Percentiles rank a stretch among this genome's conserved stretches.
These are phyloP conservation scores for Polygonum maritimum DNA, from an alignment of 148 eudicot species.

Conservation along the genomic window DNA sequence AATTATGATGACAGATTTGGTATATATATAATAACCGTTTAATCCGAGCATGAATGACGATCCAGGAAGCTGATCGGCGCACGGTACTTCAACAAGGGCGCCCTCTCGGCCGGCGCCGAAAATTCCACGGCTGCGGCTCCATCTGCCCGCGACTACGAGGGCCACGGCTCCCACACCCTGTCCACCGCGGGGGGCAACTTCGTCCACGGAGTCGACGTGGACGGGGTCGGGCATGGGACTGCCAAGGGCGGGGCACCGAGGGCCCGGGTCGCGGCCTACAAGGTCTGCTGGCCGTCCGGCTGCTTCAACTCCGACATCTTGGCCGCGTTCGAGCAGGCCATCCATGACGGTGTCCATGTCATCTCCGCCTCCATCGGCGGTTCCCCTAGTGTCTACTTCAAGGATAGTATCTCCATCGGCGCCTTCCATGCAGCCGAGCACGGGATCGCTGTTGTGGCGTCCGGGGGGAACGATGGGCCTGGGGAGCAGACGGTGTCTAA, in stretches of 20 bases:
- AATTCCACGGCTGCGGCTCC: constrained; percentile 15
- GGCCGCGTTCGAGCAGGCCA: constrained; percentile 48
- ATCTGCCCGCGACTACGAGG: constrained; percentile 43
- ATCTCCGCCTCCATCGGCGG: constrained; percentile 56
- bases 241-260: constrained; percentile 74
- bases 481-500: constrained; percentile 25
- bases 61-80: constrained; percentile 73
- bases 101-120: not conserved
- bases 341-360: constrained; percentile 62
- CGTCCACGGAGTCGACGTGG: constrained; percentile 36
- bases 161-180: constrained; percentile 74
- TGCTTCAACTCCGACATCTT: constrained; percentile 50
- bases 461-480: constrained; percentile 68
- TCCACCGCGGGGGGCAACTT: constrained; percentile 67
- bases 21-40: too few relatives aligned
- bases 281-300: constrained; percentile 43
- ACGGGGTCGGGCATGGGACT: constrained; percentile 34
- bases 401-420: constrained; percentile 38
- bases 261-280: constrained; percentile 71
- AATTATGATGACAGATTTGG: too few relatives aligned
- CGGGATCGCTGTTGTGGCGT: constrained; percentile 45
- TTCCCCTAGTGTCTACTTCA: constrained; percentile 15
- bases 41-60: not conserved
- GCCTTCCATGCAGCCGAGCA: constrained; percentile 48
- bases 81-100: constrained; percentile 41